Evolutionary conservation across 805 yeast genomes (phyloP).

Genomic region (Ogataea pini): DNA sequence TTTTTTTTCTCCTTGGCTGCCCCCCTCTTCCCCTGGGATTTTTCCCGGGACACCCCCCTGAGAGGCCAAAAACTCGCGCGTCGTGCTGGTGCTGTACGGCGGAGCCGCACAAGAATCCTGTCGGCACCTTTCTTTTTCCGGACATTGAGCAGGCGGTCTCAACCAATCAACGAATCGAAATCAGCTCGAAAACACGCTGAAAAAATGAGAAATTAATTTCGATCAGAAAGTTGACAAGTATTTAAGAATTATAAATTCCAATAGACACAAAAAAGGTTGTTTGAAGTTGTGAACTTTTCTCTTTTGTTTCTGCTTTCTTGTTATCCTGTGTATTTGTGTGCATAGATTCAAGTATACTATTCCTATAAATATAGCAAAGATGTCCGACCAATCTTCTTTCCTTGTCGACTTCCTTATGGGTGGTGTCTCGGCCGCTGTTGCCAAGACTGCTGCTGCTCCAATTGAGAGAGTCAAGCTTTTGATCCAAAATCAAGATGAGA

Average conservation of each 20-base stretch:
- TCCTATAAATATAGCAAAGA: constrained; percentile 23
- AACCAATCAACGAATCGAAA: constrained; percentile 17
- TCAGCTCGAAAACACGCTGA: constrained; percentile 5
- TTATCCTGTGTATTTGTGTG: constrained; percentile 11
- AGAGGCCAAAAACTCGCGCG: no score
- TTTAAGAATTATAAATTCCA: constrained; percentile 21
- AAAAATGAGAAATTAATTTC: constrained; percentile 21
- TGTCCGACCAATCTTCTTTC: constrained; percentile 48
- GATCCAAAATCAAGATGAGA: constrained; percentile 97
- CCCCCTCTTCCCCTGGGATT: background rate
- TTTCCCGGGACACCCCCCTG: background rate
- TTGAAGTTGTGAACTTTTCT: constrained; percentile 6
- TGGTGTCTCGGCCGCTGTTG: constrained; percentile 98
- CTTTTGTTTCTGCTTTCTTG: constrained; percentile 7
- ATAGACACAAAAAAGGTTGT: constrained; percentile 4
- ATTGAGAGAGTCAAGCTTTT: constrained; percentile 95
- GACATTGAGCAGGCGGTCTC: constrained; percentile 2
- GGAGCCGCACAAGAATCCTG: constrained; percentile 5
- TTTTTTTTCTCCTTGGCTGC: background rate
- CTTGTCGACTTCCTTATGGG: constrained; percentile 85
- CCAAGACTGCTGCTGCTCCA: constrained; percentile 98
- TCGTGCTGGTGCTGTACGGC: background rate
- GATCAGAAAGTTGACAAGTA: constrained; percentile 24
- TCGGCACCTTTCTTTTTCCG: constrained; percentile 10
- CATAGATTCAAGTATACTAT: constrained; percentile 13